Base-by-base conservation (phyloP, 768 basidiomycete genomes). In the Thelephora aurantiotincta region DNA sequence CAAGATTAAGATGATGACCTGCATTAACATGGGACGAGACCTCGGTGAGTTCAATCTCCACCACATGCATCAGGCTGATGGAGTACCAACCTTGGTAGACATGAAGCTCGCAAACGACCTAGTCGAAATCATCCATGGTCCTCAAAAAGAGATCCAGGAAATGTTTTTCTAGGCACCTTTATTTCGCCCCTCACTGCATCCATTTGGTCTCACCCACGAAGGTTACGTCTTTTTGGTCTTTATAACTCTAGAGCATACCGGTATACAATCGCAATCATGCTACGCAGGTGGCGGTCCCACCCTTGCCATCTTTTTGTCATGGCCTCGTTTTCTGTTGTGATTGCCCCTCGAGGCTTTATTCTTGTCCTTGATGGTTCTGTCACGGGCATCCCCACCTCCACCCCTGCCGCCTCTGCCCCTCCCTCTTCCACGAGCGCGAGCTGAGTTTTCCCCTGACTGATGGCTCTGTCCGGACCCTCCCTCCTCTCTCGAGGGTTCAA, bases 271-370 rank as follows among this genome's bases (percentile, higher is more conserved):
- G n/a, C n/a, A n/a, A n/a, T 16, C 14, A 41, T 18, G 11, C 22
- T 14, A 41, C 12, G 38, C 16, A 41, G 38, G 38, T 18, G 62
- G 61, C 11, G 53, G 69, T 11, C 77, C 84, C 48, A 68, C 75
- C 50, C 69, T 73, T 9, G 75, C 72, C 84, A 93, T 80, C 68
- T 96, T 96, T 64, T 80, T 85, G 61, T 92, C 92, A 57, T 88
- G 84, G 0, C 88, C 92, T 46, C 85, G 67, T 61, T 85, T 90
- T 30, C 90, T 70, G 51, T 80, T 72, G 57, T 78, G 80, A 56
- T 90, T 91, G 2, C 62, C 78, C 43, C 74, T 67, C 45, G 78
- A 80, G 12, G 83, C 76, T 63, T 82, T 88, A 55, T 82, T 76
- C 60, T 77, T 85, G 54, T 83, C 82, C 58, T 84, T 88, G 68